Evolutionary conservation across 805 yeast genomes (phyloP).

Genomic region (Pichia ethanolica): DNA sequence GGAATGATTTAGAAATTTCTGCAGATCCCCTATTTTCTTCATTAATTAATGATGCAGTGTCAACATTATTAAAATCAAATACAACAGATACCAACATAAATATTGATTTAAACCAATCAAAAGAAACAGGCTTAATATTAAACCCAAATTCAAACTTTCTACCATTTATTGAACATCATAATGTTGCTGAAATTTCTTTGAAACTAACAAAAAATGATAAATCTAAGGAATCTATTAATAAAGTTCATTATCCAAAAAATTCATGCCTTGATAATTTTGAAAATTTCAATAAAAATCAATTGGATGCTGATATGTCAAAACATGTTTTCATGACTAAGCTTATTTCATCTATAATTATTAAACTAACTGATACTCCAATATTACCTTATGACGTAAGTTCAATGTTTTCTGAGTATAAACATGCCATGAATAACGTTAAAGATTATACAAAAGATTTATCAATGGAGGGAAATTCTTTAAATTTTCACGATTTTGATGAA

Average conservation of each 20-base stretch:
- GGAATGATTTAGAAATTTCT: conserved; percentile 42
- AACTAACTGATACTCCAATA: conserved; percentile 66
- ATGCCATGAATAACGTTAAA: conserved; percentile 41
- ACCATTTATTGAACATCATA: conserved; percentile 57
- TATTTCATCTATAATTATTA: conserved; percentile 45
- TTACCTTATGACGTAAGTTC: conserved; percentile 57
- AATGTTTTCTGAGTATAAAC: conserved; percentile 37
- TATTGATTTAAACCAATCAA: conserved; percentile 25
- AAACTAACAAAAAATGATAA: conserved; percentile 31
- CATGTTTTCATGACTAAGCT: conserved; percentile 52
- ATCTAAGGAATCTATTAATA: conserved; percentile 18
- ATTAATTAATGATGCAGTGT: conserved; percentile 37
- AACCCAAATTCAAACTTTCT: conserved; percentile 17
- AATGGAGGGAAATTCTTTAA: conserved; percentile 10
- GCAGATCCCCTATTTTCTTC: conserved; percentile 55
- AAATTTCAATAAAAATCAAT: conserved; percentile 36
- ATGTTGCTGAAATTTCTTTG: conserved; percentile 63
- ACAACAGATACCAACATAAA: conserved; percentile 41
- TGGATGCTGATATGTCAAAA: conserved; percentile 50
- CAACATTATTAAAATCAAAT: conserved; percentile 20
- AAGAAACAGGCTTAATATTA: not conserved
- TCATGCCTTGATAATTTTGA: conserved; percentile 63
- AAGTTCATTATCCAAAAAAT: conserved; percentile 34
- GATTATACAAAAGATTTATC: conserved; percentile 19
- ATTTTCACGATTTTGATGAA: conserved; percentile 23